Base-by-base conservation (phyloP, 805 yeast species). In the Monosporozyma yasuniensis region DNA sequence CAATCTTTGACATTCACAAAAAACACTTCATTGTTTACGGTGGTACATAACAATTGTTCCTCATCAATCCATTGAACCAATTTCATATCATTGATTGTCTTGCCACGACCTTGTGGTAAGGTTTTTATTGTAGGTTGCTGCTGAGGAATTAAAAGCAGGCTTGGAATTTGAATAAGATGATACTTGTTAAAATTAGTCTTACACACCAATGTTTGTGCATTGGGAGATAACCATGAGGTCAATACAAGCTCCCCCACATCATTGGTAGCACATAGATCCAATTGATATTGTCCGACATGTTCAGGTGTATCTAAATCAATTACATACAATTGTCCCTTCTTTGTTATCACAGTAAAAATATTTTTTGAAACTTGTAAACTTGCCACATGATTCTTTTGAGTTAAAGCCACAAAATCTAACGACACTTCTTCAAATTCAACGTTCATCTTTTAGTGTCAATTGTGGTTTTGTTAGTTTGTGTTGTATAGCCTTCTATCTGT, bases 251-350 rank as follows among this genome's bases (percentile, higher is more conserved):
- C 69, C 2, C 52, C 46, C 48, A 49, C 52, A n/a, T 51, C 50
- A 10, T 43, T 46, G 3, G 51, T 49, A 12, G 48, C 46, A 5
- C 51, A 42, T 21, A 61, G 51, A 0, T 76, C 68, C 1, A 73
- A 52, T 11, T 62, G 64, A n/a, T 72, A 59, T 22, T 64, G 67
- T 41, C 72, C 73, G 4, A 85, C 81, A 7, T 71, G 71, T 34
- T 83, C 79, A 1, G 93, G 93, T 46, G 73, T 72, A 47, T 79
- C 81, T 54, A 85, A 66, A 56, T 84, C 80, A 30, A 86, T 83
- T n/a, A 84, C 66, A 54, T 77, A 77, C n/a, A 85, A 65, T 14
- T 72, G 59, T 0, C 84, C 83, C 8, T 73, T 65, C 46, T 68
- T 69, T 50, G 80, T 68, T 0, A 82, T 78, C 44, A 84, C 66